Evolutionary conservation across 345 rosid species (phyloP).

Genomic region (Luvunga scandens): DNA sequence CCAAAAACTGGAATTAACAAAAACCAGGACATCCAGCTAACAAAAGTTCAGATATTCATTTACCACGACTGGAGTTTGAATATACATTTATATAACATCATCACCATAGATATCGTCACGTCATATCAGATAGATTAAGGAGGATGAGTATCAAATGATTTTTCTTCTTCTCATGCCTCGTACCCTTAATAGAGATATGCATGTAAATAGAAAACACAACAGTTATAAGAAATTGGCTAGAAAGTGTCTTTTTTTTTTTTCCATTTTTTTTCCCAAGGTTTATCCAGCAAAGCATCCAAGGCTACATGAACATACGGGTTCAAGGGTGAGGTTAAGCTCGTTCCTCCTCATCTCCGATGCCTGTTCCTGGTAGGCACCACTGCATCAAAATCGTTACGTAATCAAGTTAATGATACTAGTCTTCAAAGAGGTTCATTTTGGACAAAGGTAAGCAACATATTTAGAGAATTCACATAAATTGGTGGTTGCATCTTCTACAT

Average conservation of each 20-base stretch:
- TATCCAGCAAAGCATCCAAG: constrained; percentile 59
- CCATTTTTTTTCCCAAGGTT: constrained; percentile 12
- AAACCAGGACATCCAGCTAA: neutral
- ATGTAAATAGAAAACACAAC: neutral
- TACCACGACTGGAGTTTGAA: neutral
- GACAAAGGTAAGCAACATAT: neutral
- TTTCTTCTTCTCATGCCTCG: neutral
- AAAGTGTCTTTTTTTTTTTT: neutral
- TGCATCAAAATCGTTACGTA: constrained; percentile 25
- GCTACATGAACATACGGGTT: constrained; percentile 51
- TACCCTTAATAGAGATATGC: neutral
- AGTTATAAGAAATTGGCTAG: neutral
- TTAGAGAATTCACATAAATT: neutral
- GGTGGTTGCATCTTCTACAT: neutral
- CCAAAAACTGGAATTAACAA: neutral
- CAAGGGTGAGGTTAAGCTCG: constrained; percentile 64
- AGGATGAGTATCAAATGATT: neutral
- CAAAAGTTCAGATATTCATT: too few relatives aligned
- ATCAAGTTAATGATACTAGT: neutral
- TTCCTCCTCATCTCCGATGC: constrained; percentile 54
- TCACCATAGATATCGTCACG: neutral
- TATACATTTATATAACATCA: neutral
- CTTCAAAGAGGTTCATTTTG: neutral
- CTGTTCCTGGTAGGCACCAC: constrained; percentile 56
- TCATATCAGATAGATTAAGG: neutral